These are phyloP conservation scores for Ganoderma meredithae DNA, from an alignment of 1,284 basidiomycete genomes.

Conservation along the genomic window DNA sequence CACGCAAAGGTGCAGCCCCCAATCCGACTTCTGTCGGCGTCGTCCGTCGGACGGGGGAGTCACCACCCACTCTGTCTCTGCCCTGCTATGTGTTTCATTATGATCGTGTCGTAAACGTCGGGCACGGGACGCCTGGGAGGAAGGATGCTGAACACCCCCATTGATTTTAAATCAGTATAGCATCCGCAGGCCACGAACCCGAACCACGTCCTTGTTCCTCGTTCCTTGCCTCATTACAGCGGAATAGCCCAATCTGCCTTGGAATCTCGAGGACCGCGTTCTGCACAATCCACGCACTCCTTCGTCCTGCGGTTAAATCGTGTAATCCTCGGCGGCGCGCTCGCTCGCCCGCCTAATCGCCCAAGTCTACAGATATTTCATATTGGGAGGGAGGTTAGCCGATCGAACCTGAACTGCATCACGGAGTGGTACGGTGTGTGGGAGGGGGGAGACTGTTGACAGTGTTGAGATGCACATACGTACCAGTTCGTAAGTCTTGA, in stretches of 20 bases:
- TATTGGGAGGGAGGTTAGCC: not conserved
- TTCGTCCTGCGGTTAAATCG: not conserved
- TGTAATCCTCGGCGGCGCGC: constrained; percentile 20
- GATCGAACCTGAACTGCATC: not conserved
- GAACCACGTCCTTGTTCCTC: not conserved
- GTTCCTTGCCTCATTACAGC: not conserved
- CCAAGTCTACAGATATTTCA: constrained; percentile 29
- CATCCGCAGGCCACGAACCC: not conserved
- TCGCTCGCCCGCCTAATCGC: constrained; percentile 36
- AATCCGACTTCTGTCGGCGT: not conserved
- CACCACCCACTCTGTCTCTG: not conserved
- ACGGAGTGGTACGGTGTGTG: too few species aligned
- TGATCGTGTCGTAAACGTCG: not conserved
- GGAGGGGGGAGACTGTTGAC: too few species aligned
- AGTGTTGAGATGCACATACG: not conserved
- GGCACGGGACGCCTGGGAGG: not conserved
- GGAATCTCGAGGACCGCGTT: not conserved
- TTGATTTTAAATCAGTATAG: not conserved
- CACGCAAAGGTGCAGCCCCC: not conserved
- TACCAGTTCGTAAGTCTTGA: constrained; percentile 39
- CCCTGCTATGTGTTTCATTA: not conserved
- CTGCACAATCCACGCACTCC: not conserved
- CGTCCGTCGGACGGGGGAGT: not conserved
- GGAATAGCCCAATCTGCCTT: not conserved
- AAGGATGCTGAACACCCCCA: not conserved